Percentiles rank a stretch among this genome's conserved stretches.
Evolutionary conservation across 75 land plant genomes (phyloP).

Genomic region (Pinus tabuliformis): DNA sequence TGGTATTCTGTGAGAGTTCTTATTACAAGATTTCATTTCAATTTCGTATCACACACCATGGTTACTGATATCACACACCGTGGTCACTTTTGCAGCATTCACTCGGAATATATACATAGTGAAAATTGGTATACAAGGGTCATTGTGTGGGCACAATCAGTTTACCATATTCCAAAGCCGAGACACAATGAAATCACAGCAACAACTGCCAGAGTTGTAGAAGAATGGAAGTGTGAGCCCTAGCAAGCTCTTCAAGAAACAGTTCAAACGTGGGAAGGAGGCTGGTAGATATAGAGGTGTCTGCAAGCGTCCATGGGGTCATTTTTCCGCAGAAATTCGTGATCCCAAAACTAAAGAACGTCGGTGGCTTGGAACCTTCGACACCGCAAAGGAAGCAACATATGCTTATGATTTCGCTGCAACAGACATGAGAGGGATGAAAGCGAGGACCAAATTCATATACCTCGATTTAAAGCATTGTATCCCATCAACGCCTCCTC

Average conservation of each 20-base stretch:
- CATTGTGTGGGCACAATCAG: not conserved
- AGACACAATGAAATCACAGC: not conserved
- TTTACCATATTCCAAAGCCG: not conserved
- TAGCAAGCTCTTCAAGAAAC: not conserved
- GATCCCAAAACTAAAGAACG: slow-evolving; percentile 62
- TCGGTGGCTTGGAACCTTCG: slow-evolving; percentile 65
- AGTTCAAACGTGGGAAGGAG: not conserved
- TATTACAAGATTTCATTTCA: too few relatives aligned
- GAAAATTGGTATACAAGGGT: not conserved
- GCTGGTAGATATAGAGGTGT: slow-evolving; percentile 53
- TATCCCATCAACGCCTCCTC: slow-evolving; percentile 1
- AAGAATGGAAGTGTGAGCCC: not conserved
- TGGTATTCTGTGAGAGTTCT: too few relatives aligned
- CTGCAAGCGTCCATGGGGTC: slow-evolving; percentile 72
- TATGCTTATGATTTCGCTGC: slow-evolving; percentile 64
- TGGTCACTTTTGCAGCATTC: not conserved
- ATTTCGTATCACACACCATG: not conserved
- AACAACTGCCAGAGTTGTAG: not conserved
- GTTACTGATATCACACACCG: not conserved
- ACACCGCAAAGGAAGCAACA: slow-evolving; percentile 64
- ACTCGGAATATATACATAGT: not conserved
- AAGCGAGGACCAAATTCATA: slow-evolving; percentile 59
- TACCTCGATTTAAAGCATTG: slow-evolving; percentile 23
- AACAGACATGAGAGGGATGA: slow-evolving; percentile 53
- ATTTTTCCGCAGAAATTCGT: slow-evolving; percentile 65